Evolutionary conservation across 805 yeast species (phyloP).

Genomic region (Scheffersomyces stipitis): DNA sequence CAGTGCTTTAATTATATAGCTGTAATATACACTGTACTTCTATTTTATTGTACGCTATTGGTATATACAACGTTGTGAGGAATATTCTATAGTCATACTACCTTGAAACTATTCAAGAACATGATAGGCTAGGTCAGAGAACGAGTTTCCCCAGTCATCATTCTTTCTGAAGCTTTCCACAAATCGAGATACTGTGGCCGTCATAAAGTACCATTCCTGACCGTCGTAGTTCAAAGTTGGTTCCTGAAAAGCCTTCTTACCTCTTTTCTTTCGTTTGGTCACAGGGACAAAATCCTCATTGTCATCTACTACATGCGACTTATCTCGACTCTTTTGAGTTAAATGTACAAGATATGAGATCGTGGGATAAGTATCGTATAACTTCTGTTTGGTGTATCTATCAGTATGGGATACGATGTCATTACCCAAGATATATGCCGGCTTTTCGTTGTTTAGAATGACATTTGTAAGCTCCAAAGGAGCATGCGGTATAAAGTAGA

Average conservation of each 20-base stretch:
- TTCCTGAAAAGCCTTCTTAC: conserved; percentile 25
- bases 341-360: conserved; percentile 39
- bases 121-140: conserved; percentile 53
- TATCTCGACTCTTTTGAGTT: conserved; percentile 1
- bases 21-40: too few species aligned
- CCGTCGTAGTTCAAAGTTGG: conserved; percentile 32
- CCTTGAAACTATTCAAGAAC: conserved; percentile 3
- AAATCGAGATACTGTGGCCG: conserved; percentile 17
- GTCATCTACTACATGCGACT: conserved; percentile 3
- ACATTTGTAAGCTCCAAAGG: conserved; percentile 54
- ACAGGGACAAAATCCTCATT: conserved; percentile 22
- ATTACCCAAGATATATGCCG: conserved; percentile 50
- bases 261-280: conserved; percentile 18
- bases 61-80: background rate
- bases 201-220: conserved; percentile 30
- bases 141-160: conserved; percentile 51
- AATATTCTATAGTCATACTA: background rate
- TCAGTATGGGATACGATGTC: conserved; percentile 55
- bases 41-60: background rate
- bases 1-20: too few species aligned
- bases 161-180: conserved; percentile 15
- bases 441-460: conserved; percentile 31
- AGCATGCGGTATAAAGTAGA: conserved; percentile 77
- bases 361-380: conserved; percentile 44
- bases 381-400: conserved; percentile 42